Conservation (phyloP, 768 basidiomycete genomes). For the Rubroboletus pulcherrimus region DNA sequence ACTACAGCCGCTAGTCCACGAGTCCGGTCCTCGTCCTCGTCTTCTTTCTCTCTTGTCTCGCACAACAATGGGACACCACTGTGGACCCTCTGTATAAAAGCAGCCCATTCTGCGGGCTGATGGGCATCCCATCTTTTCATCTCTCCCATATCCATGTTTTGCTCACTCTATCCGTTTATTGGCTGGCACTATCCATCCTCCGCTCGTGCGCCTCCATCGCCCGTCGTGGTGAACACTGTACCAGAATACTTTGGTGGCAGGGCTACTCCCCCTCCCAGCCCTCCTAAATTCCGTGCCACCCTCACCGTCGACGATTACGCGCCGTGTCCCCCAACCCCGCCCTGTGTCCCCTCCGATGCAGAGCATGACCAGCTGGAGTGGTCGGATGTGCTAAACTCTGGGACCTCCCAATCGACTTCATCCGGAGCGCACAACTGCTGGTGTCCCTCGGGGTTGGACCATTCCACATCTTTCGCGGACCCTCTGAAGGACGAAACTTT, state of each 20-base stretch:
- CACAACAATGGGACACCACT: constrained; percentile 3
- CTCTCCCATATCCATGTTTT: not conserved
- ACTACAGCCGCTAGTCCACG: constrained; percentile 73
- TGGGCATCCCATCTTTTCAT: not conserved
- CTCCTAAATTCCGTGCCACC: not conserved
- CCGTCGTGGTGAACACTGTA: not conserved
- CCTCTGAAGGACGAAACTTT: not conserved
- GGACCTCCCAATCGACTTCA: not conserved
- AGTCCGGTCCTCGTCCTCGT: constrained; percentile 1
- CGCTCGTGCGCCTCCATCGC: constrained; percentile 6
- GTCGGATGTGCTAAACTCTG: not conserved
- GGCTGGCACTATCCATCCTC: not conserved
- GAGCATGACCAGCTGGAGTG: not conserved
- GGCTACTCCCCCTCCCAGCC: constrained; percentile 8
- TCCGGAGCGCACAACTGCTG: not conserved
- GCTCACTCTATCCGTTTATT: not conserved
- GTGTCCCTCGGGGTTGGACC: not conserved
- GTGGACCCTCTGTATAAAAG: constrained; percentile 11
- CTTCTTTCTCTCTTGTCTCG: not conserved
- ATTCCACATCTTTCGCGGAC: not conserved
- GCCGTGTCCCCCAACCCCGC: constrained; percentile 17
- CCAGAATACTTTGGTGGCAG: not conserved
- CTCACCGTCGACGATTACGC: not conserved
- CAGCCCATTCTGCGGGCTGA: not conserved
- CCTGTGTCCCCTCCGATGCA: not conserved